A percentile compares a stretch with the other conserved stretches of the same genome.
phyloP scores from a whole-genome alignment of 2,329 filamentous ascomycete genomes.

The Alternaria solani region DNA sequence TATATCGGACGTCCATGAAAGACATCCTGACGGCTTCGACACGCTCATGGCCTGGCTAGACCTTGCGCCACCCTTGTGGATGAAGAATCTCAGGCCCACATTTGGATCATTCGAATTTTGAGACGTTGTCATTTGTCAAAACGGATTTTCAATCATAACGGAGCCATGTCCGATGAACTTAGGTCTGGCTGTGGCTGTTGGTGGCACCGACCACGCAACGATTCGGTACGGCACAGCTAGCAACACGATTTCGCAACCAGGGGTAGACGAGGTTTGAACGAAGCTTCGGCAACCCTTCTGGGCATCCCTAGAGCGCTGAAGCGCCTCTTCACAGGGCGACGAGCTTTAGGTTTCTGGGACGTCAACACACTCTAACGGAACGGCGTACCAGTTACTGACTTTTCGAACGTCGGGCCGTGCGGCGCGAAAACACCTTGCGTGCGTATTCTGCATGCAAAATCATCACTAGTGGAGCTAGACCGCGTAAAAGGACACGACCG shows the following conservation, averaged over 20 bases:
- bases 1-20: slow-evolving; percentile 4
- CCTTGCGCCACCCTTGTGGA: background rate
- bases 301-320: background rate
- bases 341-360: background rate
- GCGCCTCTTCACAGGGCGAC: background rate
- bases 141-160: background rate
- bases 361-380: background rate
- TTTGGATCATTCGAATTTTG: background rate
- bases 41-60: slow-evolving; percentile 4
- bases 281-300: slow-evolving; percentile 7
- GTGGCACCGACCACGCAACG: background rate
- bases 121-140: background rate
- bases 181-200: slow-evolving; percentile 5
- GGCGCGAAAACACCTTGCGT: background rate
- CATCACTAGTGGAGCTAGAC: background rate
- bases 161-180: background rate
- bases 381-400: slow-evolving; percentile 3
- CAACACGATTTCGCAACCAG: slow-evolving; percentile 4
- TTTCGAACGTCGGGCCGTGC: background rate
- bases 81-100: background rate
- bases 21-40: slow-evolving; percentile 4
- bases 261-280: slow-evolving; percentile 4
- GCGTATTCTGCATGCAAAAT: background rate
- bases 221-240: slow-evolving; percentile 2
- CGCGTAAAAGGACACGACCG: slow-evolving; percentile 3